Percentiles rank a stretch among this genome's conserved stretches.
Conservation (phyloP, 768 basidiomycete genomes). For the Auriscalpium vulgare region DNA sequence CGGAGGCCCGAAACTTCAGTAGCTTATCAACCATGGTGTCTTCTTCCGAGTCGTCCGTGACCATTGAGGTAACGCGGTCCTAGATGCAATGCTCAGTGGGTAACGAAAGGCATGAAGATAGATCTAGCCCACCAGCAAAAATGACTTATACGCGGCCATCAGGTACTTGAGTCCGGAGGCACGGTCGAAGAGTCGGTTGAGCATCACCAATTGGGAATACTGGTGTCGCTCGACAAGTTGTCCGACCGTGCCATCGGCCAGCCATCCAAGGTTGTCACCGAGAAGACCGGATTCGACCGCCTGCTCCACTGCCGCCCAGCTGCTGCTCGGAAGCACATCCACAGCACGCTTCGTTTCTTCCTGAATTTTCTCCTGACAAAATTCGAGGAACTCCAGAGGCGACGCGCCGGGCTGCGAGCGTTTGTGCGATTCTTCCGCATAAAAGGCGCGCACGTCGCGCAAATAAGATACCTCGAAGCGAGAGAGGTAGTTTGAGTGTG, state of each 20-base stretch:
- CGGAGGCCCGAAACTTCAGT: conserved; percentile 55
- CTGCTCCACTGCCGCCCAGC: conserved; percentile 42
- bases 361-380: conserved; percentile 35
- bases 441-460: conserved; percentile 43
- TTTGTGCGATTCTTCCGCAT: conserved; percentile 39
- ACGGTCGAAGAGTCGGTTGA: conserved; percentile 58
- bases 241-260: conserved; percentile 38
- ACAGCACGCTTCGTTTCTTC: conserved; percentile 53
- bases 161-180: conserved; percentile 48
- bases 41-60: conserved; percentile 53
- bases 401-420: conserved; percentile 30
- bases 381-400: conserved; percentile 47
- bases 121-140: conserved; percentile 42
- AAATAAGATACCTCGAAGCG: conserved; percentile 53
- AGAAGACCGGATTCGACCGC: conserved; percentile 49
- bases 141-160: conserved; percentile 50
- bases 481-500: conserved; percentile 46
- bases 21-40: conserved; percentile 74
- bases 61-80: conserved; percentile 54
- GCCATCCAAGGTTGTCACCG: conserved; percentile 33
- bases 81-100: conserved; percentile 18
- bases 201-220: conserved; percentile 32
- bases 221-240: conserved; percentile 42
- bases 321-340: conserved; percentile 41
- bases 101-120: background rate